phyloP scores from a whole-genome alignment of 495 filamentous ascomycete species.

The Neurospora tetraspora region DNA sequence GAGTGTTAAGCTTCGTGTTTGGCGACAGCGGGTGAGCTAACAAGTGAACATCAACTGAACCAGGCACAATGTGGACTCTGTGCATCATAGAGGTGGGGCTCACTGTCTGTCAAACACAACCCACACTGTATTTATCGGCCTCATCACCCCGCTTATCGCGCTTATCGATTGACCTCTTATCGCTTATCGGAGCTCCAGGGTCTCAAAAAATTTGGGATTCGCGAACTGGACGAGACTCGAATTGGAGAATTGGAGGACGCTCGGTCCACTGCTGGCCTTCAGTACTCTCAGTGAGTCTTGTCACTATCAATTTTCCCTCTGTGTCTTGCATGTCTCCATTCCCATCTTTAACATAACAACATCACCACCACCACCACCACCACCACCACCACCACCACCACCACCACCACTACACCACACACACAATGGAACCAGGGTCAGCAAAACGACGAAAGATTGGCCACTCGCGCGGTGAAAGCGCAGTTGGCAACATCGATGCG shows the following conservation, averaged over 20 bases:
- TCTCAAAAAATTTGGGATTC: not conserved
- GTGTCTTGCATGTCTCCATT: not conserved
- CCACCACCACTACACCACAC: not conserved
- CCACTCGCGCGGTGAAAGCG: conserved; percentile 17
- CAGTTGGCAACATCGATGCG: conserved; percentile 19
- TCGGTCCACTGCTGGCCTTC: not conserved
- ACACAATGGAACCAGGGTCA: conserved; percentile 30
- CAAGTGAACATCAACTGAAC: not conserved
- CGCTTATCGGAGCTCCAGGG: not conserved
- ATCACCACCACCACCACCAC: not conserved
- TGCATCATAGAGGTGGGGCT: not conserved
- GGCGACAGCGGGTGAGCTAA: not conserved
- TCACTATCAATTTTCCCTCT: not conserved
- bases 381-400: not conserved
- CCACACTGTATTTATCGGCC: not conserved
- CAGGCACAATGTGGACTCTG: not conserved
- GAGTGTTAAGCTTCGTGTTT: not conserved
- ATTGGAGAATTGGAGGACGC: not conserved
- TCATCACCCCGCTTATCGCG: not conserved
- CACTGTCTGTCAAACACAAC: not conserved
- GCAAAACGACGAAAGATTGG: conserved; percentile 43
- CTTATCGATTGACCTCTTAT: not conserved
- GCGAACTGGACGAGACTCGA: not conserved
- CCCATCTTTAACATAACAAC: not conserved
- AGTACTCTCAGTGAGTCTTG: not conserved